Percentiles rank a stretch among this genome's conserved stretches.
phyloP scores from a whole-genome alignment of 1,284 basidiomycete species.

The Apiotrichum montevideense region DNA sequence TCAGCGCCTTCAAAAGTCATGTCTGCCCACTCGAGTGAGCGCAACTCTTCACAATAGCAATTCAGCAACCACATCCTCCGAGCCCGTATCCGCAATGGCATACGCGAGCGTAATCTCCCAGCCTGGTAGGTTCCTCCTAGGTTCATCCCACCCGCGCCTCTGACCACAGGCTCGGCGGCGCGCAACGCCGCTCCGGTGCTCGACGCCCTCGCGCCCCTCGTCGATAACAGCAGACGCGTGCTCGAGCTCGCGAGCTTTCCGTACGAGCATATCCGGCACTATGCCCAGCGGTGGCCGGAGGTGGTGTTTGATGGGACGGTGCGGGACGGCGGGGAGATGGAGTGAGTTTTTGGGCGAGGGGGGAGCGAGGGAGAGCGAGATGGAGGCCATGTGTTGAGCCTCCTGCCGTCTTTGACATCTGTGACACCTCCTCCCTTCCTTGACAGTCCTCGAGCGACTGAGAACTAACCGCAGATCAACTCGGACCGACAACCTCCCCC shows the following conservation, averaged over 20 bases:
- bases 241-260: constrained; percentile 33
- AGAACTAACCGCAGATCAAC: not conserved
- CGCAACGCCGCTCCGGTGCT: constrained; percentile 30
- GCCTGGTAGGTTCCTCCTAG: constrained; percentile 12
- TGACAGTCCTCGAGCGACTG: not conserved
- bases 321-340: constrained; percentile 21
- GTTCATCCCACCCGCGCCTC: not conserved
- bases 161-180: constrained; percentile 22
- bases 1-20: too few species aligned
- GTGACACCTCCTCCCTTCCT: not conserved
- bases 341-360: constrained; percentile 13
- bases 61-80: too few species aligned
- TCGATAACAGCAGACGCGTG: constrained; percentile 13
- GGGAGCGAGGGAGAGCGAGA: too few species aligned
- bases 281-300: constrained; percentile 19
- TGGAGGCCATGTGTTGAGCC: not conserved
- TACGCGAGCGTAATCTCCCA: constrained; percentile 33
- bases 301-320: constrained; percentile 29
- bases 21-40: too few species aligned
- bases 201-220: constrained; percentile 18
- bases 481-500: constrained; percentile 1
- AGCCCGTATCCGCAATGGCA: constrained; percentile 7
- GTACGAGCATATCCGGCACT: constrained; percentile 29
- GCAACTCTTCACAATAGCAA: too few species aligned
- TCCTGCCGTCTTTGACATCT: not conserved